phyloP scores from a whole-genome alignment of 805 yeast genomes.

The Suhomyces prunicola region DNA sequence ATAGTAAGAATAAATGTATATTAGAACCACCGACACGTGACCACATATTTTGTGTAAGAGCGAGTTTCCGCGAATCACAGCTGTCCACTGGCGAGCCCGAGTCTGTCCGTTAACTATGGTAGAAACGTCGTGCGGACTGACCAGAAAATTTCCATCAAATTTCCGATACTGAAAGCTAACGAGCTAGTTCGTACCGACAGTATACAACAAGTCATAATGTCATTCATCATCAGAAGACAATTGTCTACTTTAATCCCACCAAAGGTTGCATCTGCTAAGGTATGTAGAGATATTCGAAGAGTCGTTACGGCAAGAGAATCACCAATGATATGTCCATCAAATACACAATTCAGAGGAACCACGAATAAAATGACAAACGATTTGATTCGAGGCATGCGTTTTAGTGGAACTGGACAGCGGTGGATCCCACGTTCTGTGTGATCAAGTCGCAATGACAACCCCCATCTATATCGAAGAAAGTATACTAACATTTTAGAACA shows the following conservation, averaged over 20 bases:
- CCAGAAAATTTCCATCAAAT: constrained; percentile 2
- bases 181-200: not conserved
- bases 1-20: not conserved
- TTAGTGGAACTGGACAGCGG: not conserved
- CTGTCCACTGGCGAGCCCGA: constrained; percentile 11
- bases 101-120: not conserved
- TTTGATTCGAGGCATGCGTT: not conserved
- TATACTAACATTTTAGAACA: constrained; percentile 54
- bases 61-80: constrained; percentile 16
- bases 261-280: constrained; percentile 94
- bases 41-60: not conserved
- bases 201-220: constrained; percentile 44
- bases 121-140: constrained; percentile 1
- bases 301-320: not conserved
- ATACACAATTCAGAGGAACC: not conserved
- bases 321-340: not conserved
- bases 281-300: constrained; percentile 22
- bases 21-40: not conserved
- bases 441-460: not conserved
- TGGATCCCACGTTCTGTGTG: not conserved
- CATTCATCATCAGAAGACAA: constrained; percentile 86
- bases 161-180: not conserved
- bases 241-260: constrained; percentile 97
- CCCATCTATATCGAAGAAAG: not conserved
- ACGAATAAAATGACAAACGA: not conserved